Percentiles rank a stretch among this genome's conserved stretches.
These are phyloP conservation scores for Aaosphaeria pasadenensis DNA, from an alignment of 2,329 filamentous ascomycete genomes.

Conservation along the genomic window DNA sequence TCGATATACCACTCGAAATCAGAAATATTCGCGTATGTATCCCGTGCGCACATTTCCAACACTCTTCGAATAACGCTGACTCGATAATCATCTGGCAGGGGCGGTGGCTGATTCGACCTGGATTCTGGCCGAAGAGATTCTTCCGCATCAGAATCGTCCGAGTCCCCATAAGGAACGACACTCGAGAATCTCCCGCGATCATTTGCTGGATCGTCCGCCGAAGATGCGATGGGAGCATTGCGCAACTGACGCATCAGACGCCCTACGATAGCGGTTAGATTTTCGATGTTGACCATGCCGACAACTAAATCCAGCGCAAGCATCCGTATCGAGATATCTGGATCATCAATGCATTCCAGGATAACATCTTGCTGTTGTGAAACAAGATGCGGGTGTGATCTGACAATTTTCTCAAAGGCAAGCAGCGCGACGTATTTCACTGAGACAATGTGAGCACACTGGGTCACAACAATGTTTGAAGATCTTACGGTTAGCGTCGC, in stretches of 20 bases:
- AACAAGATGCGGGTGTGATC: conserved; percentile 83
- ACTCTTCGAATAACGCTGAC: conserved; percentile 79
- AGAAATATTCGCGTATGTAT: conserved; percentile 79
- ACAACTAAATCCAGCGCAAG: conserved; percentile 88
- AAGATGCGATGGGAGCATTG: conserved; percentile 59
- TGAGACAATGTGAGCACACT: conserved; percentile 34
- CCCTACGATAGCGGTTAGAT: conserved; percentile 78
- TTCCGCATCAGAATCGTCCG: conserved; percentile 57
- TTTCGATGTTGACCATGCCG: conserved; percentile 89
- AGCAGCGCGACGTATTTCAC: conserved; percentile 97
- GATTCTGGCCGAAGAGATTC: conserved; percentile 53
- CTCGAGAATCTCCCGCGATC: conserved; percentile 44
- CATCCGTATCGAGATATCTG: conserved; percentile 92
- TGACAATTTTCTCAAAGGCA: conserved; percentile 92
- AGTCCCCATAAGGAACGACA: conserved; percentile 51
- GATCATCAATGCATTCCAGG: conserved; percentile 90
- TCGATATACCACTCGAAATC: conserved; percentile 99
- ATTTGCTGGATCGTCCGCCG: conserved; percentile 43
- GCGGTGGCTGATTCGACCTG: conserved; percentile 50
- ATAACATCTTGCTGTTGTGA: conserved; percentile 95
- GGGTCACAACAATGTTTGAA: background rate
- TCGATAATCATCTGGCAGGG: conserved; percentile 82
- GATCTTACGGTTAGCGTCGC: conserved; percentile 81
- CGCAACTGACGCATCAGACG: conserved; percentile 80
- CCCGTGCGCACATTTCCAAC: conserved; percentile 81